phyloP scores from a whole-genome alignment of 2,329 filamentous ascomycete genomes.

The Scedosporium aurantiacum region DNA sequence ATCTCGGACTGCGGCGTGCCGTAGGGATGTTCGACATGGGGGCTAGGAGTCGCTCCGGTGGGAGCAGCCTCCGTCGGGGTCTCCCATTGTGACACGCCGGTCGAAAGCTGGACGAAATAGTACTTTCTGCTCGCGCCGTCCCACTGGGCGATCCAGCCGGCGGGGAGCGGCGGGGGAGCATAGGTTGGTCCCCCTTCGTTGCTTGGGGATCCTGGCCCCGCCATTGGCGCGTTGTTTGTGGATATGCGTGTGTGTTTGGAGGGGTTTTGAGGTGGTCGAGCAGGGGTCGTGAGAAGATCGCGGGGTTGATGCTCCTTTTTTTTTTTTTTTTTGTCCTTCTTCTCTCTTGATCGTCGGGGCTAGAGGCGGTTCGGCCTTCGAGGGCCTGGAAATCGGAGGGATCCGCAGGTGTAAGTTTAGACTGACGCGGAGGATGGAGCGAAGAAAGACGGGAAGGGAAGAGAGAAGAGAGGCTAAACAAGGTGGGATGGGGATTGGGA shows the following conservation, averaged over 20 bases:
- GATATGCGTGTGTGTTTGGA: neutral
- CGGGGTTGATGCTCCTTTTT: neutral
- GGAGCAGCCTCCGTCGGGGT: constrained; percentile 54
- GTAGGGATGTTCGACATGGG: constrained; percentile 49
- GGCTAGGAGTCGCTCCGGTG: constrained; percentile 47
- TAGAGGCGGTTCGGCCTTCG: neutral
- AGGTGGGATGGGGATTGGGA: neutral
- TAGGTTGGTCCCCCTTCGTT: constrained; percentile 45
- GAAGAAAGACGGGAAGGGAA: neutral
- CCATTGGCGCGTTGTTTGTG: constrained; percentile 28
- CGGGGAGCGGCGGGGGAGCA: constrained; percentile 48
- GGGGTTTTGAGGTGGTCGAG: neutral
- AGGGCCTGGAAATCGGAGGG: neutral
- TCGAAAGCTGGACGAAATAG: constrained; percentile 63
- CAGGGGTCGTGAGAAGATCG: neutral
- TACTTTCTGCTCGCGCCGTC: constrained; percentile 53
- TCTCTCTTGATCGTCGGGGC: neutral
- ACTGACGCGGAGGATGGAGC: neutral
- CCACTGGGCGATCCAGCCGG: constrained; percentile 62
- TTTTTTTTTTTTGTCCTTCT: too few species aligned
- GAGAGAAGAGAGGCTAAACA: neutral
- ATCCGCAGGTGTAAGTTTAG: neutral
- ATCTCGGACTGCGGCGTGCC: constrained; percentile 41
- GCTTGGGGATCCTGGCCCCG: constrained; percentile 46
- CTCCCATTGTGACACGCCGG: constrained; percentile 65